These are phyloP conservation scores for Typha latifolia DNA, from an alignment of 176 grass and related monocot species.

Conservation along the genomic window DNA sequence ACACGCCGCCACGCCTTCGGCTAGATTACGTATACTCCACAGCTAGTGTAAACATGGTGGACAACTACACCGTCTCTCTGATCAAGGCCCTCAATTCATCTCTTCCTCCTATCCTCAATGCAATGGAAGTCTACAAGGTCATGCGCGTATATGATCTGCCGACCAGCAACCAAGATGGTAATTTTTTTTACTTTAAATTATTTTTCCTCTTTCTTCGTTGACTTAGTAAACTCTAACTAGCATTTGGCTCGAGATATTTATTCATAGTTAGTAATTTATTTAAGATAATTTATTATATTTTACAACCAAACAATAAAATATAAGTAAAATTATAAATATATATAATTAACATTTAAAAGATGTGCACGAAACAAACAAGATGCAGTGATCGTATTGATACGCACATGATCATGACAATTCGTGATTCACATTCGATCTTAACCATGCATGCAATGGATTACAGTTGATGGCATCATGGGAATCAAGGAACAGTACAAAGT, in stretches of 20 bases:
- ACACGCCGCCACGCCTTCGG: not conserved
- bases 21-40: not conserved
- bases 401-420: too few relatives aligned
- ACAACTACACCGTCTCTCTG: slow-evolving; percentile 1
- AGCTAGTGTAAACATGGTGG: not conserved
- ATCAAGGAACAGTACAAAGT: slow-evolving; percentile 11
- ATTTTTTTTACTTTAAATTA: not conserved
- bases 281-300: too few relatives aligned
- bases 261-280: too few relatives aligned
- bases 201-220: not conserved
- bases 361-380: too few relatives aligned
- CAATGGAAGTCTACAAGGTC: not conserved
- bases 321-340: too few relatives aligned
- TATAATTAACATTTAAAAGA: too few relatives aligned
- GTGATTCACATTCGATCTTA: not conserved
- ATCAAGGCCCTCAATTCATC: not conserved
- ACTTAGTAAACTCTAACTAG: too few relatives aligned
- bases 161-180: slow-evolving; percentile 7
- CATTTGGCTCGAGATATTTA: too few relatives aligned
- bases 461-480: slow-evolving; percentile 12
- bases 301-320: too few relatives aligned
- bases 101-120: slow-evolving; percentile 7
- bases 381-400: too few relatives aligned
- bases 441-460: not conserved
- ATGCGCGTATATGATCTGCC: not conserved